A percentile compares a stretch with the other conserved stretches of the same genome.
These are phyloP conservation scores for Mycocentrospora acerina DNA, from an alignment of 2,329 filamentous ascomycete genomes.

Conservation along the genomic window DNA sequence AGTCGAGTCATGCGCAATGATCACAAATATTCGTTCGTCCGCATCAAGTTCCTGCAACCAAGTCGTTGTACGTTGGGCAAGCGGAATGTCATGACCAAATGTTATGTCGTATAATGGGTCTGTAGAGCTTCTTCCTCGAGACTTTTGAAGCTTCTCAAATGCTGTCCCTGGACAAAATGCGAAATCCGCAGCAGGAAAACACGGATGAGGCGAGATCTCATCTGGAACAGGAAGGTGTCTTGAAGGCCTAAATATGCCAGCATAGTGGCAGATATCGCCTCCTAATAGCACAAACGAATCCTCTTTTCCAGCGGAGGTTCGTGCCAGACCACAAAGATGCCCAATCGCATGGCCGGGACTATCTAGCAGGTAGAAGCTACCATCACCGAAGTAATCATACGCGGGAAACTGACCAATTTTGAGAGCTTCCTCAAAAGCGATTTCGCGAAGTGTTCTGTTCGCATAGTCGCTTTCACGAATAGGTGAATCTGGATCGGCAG, in stretches of 20 bases:
- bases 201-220: conserved; percentile 20
- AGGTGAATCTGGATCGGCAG: conserved; percentile 28
- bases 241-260: conserved; percentile 28
- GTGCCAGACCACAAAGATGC: conserved; percentile 54
- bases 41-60: conserved; percentile 26
- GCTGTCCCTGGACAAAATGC: conserved; percentile 19
- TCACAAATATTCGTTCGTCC: conserved; percentile 24
- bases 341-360: conserved; percentile 56
- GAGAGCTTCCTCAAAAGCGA: conserved; percentile 15
- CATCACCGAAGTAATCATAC: conserved; percentile 59
- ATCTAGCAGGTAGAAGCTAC: conserved; percentile 57
- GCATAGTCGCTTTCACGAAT: conserved; percentile 26
- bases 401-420: conserved; percentile 50
- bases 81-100: conserved; percentile 18
- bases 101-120: conserved; percentile 19
- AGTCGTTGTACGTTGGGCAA: conserved; percentile 20
- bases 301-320: conserved; percentile 32
- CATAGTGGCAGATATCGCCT: conserved; percentile 29
- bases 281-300: conserved; percentile 30
- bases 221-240: conserved; percentile 20
- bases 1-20: conserved; percentile 31
- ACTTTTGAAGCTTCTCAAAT: conserved; percentile 18
- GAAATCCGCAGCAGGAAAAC: conserved; percentile 3
- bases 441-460: conserved; percentile 24
- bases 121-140: conserved; percentile 7